Conservation (phyloP, 2,329 filamentous ascomycete genomes). For the Penicillium rolfsii region DNA sequence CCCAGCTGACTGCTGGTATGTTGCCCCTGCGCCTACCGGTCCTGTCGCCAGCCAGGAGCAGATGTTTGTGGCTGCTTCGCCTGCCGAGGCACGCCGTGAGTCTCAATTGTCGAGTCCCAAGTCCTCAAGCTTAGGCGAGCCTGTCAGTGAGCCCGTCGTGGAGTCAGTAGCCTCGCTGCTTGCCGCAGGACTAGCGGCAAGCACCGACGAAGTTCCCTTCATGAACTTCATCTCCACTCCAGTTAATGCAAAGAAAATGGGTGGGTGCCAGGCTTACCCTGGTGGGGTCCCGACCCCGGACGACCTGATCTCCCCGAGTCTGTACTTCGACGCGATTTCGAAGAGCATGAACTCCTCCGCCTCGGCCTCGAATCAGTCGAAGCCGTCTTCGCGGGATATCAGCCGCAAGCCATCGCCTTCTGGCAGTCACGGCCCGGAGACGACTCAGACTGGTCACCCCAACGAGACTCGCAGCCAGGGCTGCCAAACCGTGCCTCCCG, state of each 20-base stretch:
- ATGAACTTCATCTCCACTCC: neutral
- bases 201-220: neutral
- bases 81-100: neutral
- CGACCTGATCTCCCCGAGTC: neutral
- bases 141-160: constrained; percentile 1
- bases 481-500: neutral
- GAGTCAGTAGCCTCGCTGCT: neutral
- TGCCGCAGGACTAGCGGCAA: neutral
- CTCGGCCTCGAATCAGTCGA: neutral
- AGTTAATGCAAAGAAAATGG: neutral
- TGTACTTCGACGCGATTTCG: constrained; percentile 16
- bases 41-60: neutral
- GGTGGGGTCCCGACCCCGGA: neutral
- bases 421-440: neutral
- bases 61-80: neutral
- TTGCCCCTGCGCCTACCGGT: neutral
- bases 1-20: constrained; percentile 5
- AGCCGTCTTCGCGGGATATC: neutral
- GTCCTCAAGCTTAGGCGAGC: constrained; percentile 3
- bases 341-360: neutral
- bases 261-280: neutral
- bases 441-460: neutral
- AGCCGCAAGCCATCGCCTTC: neutral
- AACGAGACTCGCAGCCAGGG: neutral
- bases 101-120: neutral